These are phyloP conservation scores for Aspergillus pseudoterreus DNA, from an alignment of 2,329 filamentous ascomycete genomes.

Conservation along the genomic window DNA sequence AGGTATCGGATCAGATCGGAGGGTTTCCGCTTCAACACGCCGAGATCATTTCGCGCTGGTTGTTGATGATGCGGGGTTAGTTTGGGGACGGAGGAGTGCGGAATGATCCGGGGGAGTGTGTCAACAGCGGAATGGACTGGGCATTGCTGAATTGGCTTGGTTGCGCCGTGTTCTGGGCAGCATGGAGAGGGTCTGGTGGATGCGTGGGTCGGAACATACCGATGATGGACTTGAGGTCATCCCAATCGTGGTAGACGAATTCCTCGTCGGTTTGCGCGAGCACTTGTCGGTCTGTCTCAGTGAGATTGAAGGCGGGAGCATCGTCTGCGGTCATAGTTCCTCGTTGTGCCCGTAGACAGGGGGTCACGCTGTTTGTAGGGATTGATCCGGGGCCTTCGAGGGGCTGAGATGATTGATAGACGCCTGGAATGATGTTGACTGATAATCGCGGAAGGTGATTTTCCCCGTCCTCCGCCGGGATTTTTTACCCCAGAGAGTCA, in stretches of 20 bases:
- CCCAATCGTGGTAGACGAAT: slow-evolving; percentile 51
- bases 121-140: neutral
- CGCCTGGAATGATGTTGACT: neutral
- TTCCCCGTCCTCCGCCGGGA: slow-evolving; percentile 1
- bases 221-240: slow-evolving; percentile 50
- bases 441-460: neutral
- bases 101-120: slow-evolving; percentile 1
- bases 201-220: slow-evolving; percentile 32
- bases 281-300: slow-evolving; percentile 46
- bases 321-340: slow-evolving; percentile 11
- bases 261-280: slow-evolving; percentile 52
- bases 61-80: slow-evolving; percentile 8
- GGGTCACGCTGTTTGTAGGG: too few relatives aligned
- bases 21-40: slow-evolving; percentile 56
- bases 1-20: slow-evolving; percentile 58
- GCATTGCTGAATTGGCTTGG: neutral
- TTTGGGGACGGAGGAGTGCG: neutral
- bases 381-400: neutral
- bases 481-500: slow-evolving; percentile 12
- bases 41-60: slow-evolving; percentile 50
- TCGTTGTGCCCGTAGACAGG: too few relatives aligned
- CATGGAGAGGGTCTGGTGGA: too few relatives aligned
- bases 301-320: slow-evolving; percentile 45
- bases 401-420: neutral
- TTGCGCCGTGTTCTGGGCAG: too few relatives aligned